Evolutionary conservation across 1,139 yeast genomes (phyloP), one percentile per base, ranked within the genome.

Genomic region (Saccharomyces hybrid): DNA sequence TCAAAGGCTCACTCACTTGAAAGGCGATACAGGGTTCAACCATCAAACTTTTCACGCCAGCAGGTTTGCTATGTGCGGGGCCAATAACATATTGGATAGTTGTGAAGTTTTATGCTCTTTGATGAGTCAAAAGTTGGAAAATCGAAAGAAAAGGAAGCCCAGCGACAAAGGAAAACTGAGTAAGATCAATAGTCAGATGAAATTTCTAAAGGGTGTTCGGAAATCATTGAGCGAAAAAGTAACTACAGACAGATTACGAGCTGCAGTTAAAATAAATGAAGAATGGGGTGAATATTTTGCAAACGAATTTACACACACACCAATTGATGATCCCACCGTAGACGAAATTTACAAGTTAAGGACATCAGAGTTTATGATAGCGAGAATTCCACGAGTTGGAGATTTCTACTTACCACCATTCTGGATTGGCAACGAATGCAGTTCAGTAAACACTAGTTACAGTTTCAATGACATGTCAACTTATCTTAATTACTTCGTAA

Each of bases 351-450:
- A 62, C 46, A 64, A 57, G 54, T 47, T 67, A 25, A 62, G 71
- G 50, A 54, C 60, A 29, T 61, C 61, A 34, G 71, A 68, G 50
- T 66, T 66, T 50, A 64, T 66, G 51, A 53, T 68, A 13, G 67
- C 66, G 2, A 59, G 69, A 49, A 62, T 66, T 1, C 63, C 66
- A 1, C 57, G 61, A 11, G 57, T 67, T 28, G 71, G 71, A 27
- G 71, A 68, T 54, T 65, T 68, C 46, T 67, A 65, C 53, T 38
- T 68, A n/a, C 71, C 71, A 32, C 56, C 67, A 31, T 50, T 67
- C 38, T 58, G 59, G 31, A 59, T 66, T 2, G 62, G 13, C 23
- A 38, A 16, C 25, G 9, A 20, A 5, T 8, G 7, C 25, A 20
- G 16, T 38, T 9, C 44, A 38, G 13, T 60, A 31, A 63, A 56